Base-by-base conservation (phyloP, 257 asterid genomes). In the Eustoma russellianum region DNA sequence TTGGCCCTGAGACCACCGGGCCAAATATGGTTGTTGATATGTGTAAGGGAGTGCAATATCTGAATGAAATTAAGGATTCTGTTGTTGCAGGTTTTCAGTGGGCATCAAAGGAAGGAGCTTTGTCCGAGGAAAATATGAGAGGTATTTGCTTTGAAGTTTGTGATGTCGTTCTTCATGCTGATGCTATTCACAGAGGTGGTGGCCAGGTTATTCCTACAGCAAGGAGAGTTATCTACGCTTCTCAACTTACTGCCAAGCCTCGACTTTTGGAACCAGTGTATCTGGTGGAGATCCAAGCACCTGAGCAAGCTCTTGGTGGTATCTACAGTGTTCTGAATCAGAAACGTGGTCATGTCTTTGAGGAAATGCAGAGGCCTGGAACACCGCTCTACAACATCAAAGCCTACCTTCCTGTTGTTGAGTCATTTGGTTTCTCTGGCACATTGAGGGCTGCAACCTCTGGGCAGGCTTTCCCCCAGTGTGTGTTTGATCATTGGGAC, bases 61-160 rank as follows among this genome's bases (percentile, higher is more conserved):
- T 74, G 41, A 74, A 70, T 54, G 79, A 74, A 59, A 74, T 74
- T n/a, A 74, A 74, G 74, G 79, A 74, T 56, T 73, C 78, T 19
- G 79, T 70, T 33, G 79, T 74, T 41, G 79, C 79, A 46, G 79
- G 79, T 58, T 74, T 74, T 64, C 79, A 74, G 56, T 74, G 76
- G 79, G 79, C 76, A 54, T 74, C 76, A 19, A 74, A 74, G 64
- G 79, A 74, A 55, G 79, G 79, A 61, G 76, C 76, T 2, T 52
- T 74, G 55, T 61, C 73, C 30, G 76, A 74, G 55, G 76, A 74
- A 57, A 73, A 73, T 66, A 73, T 73, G 78, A 68, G 78, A 33
- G 78, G 75, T 55, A 73, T 73, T 35, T 73, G 79, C 61, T 74
- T 69, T 74, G 79, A 74, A 60, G 76, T 74, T 7, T 69, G 79